phyloP scores from a whole-genome alignment of 2,329 filamentous ascomycete species.

The Sarocladium kiliense region DNA sequence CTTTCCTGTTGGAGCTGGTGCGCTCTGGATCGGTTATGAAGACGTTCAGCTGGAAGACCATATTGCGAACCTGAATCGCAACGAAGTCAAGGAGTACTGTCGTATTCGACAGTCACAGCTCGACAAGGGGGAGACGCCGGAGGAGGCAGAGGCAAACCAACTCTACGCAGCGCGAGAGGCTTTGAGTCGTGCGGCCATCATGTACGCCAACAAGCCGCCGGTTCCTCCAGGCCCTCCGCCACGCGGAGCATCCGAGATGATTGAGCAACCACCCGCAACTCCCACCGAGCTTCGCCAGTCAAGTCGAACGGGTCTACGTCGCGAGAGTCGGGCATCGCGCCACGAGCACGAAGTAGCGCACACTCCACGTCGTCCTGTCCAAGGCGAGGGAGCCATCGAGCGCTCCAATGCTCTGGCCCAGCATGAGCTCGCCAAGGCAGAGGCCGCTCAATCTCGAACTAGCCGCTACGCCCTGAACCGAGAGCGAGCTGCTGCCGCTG shows the following conservation, averaged over 20 bases:
- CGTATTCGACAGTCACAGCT: conserved; percentile 56
- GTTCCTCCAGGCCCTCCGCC: background rate
- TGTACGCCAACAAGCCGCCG: conserved; percentile 9
- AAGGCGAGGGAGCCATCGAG: conserved; percentile 27
- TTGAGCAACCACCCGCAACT: conserved; percentile 10
- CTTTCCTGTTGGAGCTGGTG: conserved; percentile 55
- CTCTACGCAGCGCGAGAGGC: conserved; percentile 46
- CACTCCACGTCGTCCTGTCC: background rate
- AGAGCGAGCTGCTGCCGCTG: conserved; percentile 29
- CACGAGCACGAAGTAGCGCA: background rate
- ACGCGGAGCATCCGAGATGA: background rate
- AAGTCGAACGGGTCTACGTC: background rate
- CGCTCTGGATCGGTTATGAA: conserved; percentile 58
- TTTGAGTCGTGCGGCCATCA: conserved; percentile 34
- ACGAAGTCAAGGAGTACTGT: conserved; percentile 60
- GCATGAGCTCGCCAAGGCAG: conserved; percentile 47
- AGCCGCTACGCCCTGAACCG: conserved; percentile 41
- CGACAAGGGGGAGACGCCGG: conserved; percentile 44
- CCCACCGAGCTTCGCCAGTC: conserved; percentile 13
- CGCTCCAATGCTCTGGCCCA: conserved; percentile 44
- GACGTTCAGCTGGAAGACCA: conserved; percentile 56
- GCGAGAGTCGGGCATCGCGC: background rate
- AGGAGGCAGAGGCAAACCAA: conserved; percentile 46
- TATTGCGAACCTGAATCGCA: conserved; percentile 42
- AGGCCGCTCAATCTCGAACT: conserved; percentile 45